Base-by-base conservation (phyloP, 306 rosid species). In the Trifolium pratense region DNA sequence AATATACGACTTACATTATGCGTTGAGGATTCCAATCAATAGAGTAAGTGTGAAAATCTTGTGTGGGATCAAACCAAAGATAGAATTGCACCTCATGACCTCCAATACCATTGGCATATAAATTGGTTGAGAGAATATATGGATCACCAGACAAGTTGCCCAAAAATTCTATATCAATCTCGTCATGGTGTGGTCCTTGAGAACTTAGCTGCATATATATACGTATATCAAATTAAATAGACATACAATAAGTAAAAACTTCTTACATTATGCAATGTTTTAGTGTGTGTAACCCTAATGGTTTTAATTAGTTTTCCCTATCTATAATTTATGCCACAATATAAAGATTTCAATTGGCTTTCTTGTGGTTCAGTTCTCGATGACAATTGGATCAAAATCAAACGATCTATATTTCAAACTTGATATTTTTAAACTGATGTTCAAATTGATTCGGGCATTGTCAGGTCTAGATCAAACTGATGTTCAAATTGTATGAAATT, bases 41-140 rank as follows among this genome's bases (percentile, higher is more conserved):
- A 9, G 87, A 80, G 43, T 84, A 84, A 0, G 83, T 80, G 68
- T 84, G 87, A 13, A 73, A 84, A 48, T 84, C 78, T 1, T 12
- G 26, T 3, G 87, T 84, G 36, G 87, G 87, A 70, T 84, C 87
- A 59, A 80, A 84, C 87, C 85, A 84, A 51, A 80, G 85, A 66
- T 84, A 80, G 73, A 11, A 84, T 2, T 84, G 87, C 58, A 80
- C 9, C 63, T 84, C 87, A 7, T 80, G 82, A 63, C 75, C 80
- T 0, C 87, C 85, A 20, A 46, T 15, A 9, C 87, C 85, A 63
- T 84, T 20, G 1, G 87, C 80, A 64, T 55, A 84, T 21, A 84
- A 20, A 42, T 84, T 84, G 3, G 87, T 84, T 23, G 84, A 80
- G 51, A 84, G 74, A 16, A 80, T 21, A 40, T 84, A 84, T 18